These are phyloP conservation scores for Lasiosphaeria miniovina DNA, from an alignment of 495 filamentous ascomycete species.

Conservation along the genomic window DNA sequence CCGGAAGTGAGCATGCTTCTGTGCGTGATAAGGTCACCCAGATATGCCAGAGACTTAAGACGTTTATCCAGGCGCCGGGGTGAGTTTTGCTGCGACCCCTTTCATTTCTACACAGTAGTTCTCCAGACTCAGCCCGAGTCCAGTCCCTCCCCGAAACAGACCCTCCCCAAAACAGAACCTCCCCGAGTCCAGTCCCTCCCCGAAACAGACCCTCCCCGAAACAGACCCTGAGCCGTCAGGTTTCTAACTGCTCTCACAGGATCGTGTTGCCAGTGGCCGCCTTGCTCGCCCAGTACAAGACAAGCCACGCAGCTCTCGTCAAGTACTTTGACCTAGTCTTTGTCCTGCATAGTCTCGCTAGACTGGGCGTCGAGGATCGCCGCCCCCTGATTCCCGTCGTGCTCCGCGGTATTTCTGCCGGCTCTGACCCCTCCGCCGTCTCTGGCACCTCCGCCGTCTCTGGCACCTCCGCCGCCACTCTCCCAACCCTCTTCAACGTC, in stretches of 20 bases:
- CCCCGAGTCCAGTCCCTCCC: no score
- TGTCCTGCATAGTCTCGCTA: constrained; percentile 79
- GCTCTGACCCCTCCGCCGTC: constrained; percentile 42
- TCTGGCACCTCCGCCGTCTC: constrained; percentile 61
- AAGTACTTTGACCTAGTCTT: constrained; percentile 87
- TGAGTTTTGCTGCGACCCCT: constrained; percentile 21
- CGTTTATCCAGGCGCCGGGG: constrained; percentile 41
- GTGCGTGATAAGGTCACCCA: constrained; percentile 81
- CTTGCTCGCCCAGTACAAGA: constrained; percentile 87
- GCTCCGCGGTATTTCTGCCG: constrained; percentile 68
- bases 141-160: no score
- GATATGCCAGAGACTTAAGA: constrained; percentile 63
- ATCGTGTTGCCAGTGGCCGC: constrained; percentile 80
- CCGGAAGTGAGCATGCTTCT: constrained; percentile 70
- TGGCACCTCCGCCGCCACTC: constrained; percentile 41
- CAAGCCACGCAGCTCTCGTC: constrained; percentile 63
- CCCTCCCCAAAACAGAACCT: not conserved
- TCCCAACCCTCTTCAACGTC: constrained; percentile 81
- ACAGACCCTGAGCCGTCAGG: not conserved
- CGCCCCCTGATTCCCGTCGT: constrained; percentile 65
- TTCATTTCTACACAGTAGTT: no score
- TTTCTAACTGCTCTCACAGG: constrained; percentile 29
- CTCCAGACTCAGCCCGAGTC: no score
- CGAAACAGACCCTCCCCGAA: not conserved
- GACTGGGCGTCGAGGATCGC: constrained; percentile 52